Evolutionary conservation across 2,329 filamentous ascomycete genomes (phyloP).

Genomic region (Diaporthe amygdali): DNA sequence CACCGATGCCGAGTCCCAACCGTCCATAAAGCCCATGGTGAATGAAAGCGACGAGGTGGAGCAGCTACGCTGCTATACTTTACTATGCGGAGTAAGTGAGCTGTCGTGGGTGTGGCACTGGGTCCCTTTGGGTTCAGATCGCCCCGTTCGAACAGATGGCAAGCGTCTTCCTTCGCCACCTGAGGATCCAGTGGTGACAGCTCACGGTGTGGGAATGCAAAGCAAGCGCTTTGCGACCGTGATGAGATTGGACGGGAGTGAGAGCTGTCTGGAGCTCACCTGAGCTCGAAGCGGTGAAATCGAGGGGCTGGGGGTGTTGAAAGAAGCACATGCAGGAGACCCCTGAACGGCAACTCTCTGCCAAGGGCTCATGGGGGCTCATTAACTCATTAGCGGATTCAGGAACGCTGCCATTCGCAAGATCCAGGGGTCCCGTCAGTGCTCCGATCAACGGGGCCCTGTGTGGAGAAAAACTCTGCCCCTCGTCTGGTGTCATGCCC

Average conservation of each 20-base stretch:
- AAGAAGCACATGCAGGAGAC: conserved; percentile 7
- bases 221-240: conserved; percentile 2
- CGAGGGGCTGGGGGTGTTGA: conserved; percentile 24
- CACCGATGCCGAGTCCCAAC: conserved; percentile 34
- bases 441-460: conserved; percentile 14
- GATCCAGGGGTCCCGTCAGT: background rate
- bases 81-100: background rate
- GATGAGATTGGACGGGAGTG: conserved; percentile 8
- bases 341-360: conserved; percentile 17
- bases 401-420: background rate
- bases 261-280: background rate
- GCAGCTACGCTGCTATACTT: background rate
- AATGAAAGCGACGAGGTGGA: background rate
- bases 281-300: conserved; percentile 22
- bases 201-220: conserved; percentile 15
- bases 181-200: conserved; percentile 14
- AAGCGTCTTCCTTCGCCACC: background rate
- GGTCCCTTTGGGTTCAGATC: conserved; percentile 3
- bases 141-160: background rate
- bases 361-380: background rate
- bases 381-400: background rate
- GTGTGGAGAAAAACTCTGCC: conserved; percentile 20
- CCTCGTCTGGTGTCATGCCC: conserved; percentile 7
- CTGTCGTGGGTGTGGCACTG: background rate
- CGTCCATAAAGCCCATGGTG: conserved; percentile 40